Percentiles rank a stretch among this genome's conserved stretches.
Evolutionary conservation across 108 stramenopile genomes (phyloP).

Genomic region (Heterococcus sp.): DNA sequence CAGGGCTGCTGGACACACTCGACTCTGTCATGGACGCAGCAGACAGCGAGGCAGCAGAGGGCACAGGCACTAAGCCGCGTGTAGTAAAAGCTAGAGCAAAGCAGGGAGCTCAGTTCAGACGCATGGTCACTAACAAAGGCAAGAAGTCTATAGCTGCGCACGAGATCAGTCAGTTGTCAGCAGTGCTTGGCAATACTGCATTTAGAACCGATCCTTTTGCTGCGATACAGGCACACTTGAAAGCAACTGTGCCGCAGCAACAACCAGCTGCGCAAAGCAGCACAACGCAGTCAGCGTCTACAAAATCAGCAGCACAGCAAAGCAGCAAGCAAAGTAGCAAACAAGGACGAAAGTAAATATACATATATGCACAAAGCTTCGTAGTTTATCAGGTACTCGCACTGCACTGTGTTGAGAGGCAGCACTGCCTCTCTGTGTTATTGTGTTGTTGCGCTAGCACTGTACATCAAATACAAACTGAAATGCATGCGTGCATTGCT

Average conservation of each 20-base stretch:
- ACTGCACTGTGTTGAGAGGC: too few species aligned
- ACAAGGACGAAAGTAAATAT: not conserved
- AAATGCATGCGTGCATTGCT: not conserved
- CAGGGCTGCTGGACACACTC: not conserved
- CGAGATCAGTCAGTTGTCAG: not conserved
- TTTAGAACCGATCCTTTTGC: not conserved
- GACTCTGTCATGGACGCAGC: not conserved
- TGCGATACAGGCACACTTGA: not conserved
- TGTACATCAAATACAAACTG: not conserved
- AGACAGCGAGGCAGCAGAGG: too few species aligned
- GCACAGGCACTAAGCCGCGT: too few species aligned
- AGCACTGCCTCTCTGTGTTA: not conserved
- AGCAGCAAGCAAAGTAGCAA: not conserved
- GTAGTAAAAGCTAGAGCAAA: not conserved
- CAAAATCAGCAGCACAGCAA: not conserved
- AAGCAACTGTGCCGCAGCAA: not conserved
- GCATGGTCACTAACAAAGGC: not conserved
- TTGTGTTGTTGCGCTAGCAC: not conserved
- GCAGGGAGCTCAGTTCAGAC: not conserved
- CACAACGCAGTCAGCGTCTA: not conserved
- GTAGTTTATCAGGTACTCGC: too few species aligned
- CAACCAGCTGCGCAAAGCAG: not conserved
- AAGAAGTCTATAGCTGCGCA: not conserved
- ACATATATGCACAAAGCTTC: not conserved
- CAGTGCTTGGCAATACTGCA: not conserved